Conservation (phyloP, 2,329 filamentous ascomycete genomes). For the Clonostachys sp. region DNA sequence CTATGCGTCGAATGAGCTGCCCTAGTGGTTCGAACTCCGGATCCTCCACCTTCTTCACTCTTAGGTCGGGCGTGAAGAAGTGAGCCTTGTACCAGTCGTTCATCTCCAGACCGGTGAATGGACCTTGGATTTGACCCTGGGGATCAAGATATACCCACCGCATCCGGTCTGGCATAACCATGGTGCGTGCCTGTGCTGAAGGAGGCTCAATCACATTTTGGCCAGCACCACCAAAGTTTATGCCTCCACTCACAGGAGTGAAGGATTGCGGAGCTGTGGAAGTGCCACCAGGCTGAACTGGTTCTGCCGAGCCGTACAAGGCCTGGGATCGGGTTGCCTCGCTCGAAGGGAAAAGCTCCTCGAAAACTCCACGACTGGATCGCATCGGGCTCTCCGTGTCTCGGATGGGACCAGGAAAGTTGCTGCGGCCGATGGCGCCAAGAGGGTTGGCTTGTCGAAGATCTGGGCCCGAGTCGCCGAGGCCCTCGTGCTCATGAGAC, state of each 20-base stretch:
- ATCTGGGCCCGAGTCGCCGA: constrained; percentile 54
- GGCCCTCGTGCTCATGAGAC: constrained; percentile 42
- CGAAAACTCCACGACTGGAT: constrained; percentile 47
- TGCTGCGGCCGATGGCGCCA: constrained; percentile 61
- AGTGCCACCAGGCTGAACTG: constrained; percentile 22
- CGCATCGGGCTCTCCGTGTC: constrained; percentile 59
- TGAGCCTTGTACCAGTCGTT: constrained; percentile 99
- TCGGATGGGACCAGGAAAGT: constrained; percentile 47
- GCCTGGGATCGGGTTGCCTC: constrained; percentile 23
- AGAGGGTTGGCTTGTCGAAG: constrained; percentile 58
- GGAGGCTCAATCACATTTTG: constrained; percentile 40
- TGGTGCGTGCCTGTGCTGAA: constrained; percentile 72
- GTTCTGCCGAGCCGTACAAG: constrained; percentile 30
- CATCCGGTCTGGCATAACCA: constrained; percentile 99
- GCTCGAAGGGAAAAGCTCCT: constrained; percentile 44
- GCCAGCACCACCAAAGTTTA: constrained; percentile 27
- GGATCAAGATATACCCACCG: constrained; percentile 97
- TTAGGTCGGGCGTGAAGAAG: constrained; percentile 91
- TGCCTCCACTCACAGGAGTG: constrained; percentile 18
- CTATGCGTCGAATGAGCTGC: constrained; percentile 90
- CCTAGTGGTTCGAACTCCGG: constrained; percentile 91
- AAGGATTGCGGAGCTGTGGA: constrained; percentile 25
- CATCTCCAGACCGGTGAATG: constrained; percentile 96
- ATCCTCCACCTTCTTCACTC: constrained; percentile 94
- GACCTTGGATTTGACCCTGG: constrained; percentile 85